Evolutionary conservation across 169 alveolate species (phyloP), one percentile per base, ranked within the genome.

Genomic region (Plasmodium ovale): DNA sequence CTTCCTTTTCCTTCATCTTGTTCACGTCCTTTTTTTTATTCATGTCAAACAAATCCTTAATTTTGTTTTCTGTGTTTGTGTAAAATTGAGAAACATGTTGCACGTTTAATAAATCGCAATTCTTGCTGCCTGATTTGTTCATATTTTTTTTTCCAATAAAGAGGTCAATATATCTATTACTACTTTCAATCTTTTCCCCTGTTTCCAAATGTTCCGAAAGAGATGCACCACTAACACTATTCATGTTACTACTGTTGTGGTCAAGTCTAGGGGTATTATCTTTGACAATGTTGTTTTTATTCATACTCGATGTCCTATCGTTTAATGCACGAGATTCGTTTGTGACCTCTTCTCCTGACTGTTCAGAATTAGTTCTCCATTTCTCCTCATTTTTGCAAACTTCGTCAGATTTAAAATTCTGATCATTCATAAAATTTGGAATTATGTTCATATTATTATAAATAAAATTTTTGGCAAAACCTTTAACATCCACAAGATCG

Each of bases 381-480:
- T 14, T 51, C 19, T 27, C 6, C n/a, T 70, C 84, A 51, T 70
- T 49, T 77, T 77, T n/a, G 16, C 16, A 47, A n/a, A n/a, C n/a
- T 47, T 47, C 56, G 1, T 47, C 56, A 3, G 19, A 2, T 47
- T 47, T 77, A 60, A 25, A 64, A 27, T 60, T 77, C 37, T 77
- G 73, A 29, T 70, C 84, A 14, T 44, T 33, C 25, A 53, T 72
- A 42, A 72, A 72, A 54, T 35, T 54, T 39, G 87, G 87, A 53
- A 79, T 31, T 51, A 21, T 68, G 58, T 65, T 79, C 89, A 79
- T 79, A 65, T 79, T 79, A 14, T 37, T 79, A 51, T 79, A 79
- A 29, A 79, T 51, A 79, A 79, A 79, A 53, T 79, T 65, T 44
- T 65, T 79, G 25, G 89, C 84, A 31, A 65, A 65, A 33, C 82